Percentiles rank a stretch among this genome's conserved stretches.
phyloP scores from a whole-genome alignment of 495 filamentous ascomycete species.

The Tuber borchii region DNA sequence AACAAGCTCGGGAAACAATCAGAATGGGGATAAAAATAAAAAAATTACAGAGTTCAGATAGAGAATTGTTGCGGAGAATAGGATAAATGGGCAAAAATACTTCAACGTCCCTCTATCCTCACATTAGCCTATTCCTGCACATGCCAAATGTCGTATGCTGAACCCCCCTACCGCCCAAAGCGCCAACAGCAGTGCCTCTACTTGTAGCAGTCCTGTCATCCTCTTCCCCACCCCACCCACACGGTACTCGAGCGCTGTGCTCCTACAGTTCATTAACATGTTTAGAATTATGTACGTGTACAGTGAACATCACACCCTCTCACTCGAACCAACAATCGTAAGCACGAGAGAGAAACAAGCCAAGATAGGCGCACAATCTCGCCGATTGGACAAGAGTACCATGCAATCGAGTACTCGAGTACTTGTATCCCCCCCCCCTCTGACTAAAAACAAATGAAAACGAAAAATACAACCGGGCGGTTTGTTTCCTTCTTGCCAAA shows the following conservation, averaged over 20 bases:
- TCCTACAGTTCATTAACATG: background rate
- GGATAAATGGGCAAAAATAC: background rate
- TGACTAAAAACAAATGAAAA: background rate
- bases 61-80: background rate
- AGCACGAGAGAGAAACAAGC: background rate
- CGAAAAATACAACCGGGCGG: background rate
- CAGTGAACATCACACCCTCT: background rate
- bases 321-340: background rate
- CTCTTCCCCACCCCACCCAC: too few species aligned
- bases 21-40: background rate
- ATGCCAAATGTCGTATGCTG: background rate
- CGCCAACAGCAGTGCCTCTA: background rate
- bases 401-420: background rate
- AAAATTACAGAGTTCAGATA: background rate
- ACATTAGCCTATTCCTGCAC: background rate
- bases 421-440: too few species aligned
- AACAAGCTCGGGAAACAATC: too few species aligned
- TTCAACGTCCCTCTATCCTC: background rate
- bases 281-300: background rate
- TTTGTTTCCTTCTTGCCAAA: background rate
- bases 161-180: background rate
- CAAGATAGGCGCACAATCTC: background rate
- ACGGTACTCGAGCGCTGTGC: background rate
- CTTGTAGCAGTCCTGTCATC: background rate
- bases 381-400: too few species aligned